These are phyloP conservation scores for Pyrenopolyporus hunteri DNA, from an alignment of 495 filamentous ascomycete species.

Conservation along the genomic window DNA sequence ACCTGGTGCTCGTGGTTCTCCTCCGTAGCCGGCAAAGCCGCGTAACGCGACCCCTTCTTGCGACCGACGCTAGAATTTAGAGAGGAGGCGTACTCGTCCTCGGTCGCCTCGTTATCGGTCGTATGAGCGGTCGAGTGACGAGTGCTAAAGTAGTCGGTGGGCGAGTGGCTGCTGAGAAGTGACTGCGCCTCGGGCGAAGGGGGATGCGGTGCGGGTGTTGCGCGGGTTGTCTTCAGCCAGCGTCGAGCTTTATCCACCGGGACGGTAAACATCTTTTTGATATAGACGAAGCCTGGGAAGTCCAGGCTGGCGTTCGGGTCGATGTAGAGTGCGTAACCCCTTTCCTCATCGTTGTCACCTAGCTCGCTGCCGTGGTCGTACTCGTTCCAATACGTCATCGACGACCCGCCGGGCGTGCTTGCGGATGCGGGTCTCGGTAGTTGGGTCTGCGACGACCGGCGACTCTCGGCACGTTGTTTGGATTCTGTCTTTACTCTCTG, in stretches of 20 bases:
- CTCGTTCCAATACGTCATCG: constrained; percentile 65
- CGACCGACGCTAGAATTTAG: constrained; percentile 33
- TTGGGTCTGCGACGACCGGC: constrained; percentile 24
- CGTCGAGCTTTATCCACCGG: constrained; percentile 51
- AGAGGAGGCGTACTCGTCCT: constrained; percentile 38
- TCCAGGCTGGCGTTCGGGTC: constrained; percentile 55
- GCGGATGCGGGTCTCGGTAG: constrained; percentile 14
- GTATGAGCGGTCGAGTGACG: constrained; percentile 16
- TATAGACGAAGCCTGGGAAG: constrained; percentile 55
- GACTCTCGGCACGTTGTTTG: constrained; percentile 9
- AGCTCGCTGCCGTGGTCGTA: constrained; percentile 68
- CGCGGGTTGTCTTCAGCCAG: constrained; percentile 54
- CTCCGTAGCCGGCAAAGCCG: constrained; percentile 48
- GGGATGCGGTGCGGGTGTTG: constrained; percentile 16
- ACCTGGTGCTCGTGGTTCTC: constrained; percentile 48
- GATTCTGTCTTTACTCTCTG: constrained; percentile 15
- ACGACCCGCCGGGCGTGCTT: constrained; percentile 18
- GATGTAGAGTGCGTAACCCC: constrained; percentile 61
- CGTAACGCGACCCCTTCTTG: constrained; percentile 41
- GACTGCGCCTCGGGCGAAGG: constrained; percentile 40
- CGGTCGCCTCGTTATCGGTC: constrained; percentile 32
- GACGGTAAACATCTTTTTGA: constrained; percentile 50
- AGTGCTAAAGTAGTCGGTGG: constrained; percentile 44
- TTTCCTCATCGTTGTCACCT: constrained; percentile 54
- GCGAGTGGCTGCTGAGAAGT: constrained; percentile 41